Conservation (phyloP, 2,329 filamentous ascomycete species). For the Colletotrichum falcatum region DNA sequence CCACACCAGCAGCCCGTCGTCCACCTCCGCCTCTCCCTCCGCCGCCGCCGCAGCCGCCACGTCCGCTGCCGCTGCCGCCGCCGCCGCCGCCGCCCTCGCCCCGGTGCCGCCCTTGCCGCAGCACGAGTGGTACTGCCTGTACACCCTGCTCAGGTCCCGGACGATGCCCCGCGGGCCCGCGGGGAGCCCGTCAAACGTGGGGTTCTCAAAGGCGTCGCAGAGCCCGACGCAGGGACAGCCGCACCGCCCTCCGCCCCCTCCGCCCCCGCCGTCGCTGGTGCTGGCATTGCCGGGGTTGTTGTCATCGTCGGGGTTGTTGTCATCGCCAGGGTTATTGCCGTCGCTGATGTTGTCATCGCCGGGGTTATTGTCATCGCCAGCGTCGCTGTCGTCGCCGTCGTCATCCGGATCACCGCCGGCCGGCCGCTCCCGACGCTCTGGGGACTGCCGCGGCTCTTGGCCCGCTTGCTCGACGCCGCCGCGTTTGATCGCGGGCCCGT, state of each 20-base stretch:
- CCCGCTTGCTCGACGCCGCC: background rate
- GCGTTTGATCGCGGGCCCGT: too few relatives aligned
- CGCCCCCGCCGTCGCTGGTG: background rate
- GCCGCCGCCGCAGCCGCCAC: too few relatives aligned
- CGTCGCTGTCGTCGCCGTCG: too few relatives aligned
- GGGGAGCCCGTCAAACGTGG: background rate
- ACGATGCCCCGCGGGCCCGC: background rate
- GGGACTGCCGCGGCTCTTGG: too few relatives aligned
- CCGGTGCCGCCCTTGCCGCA: background rate
- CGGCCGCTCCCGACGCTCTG: too few relatives aligned
- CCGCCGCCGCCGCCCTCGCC: too few relatives aligned
- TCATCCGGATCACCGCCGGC: background rate
- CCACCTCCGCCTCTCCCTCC: background rate
- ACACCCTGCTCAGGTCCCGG: background rate
- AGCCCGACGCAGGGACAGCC: background rate
- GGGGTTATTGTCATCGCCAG: background rate
- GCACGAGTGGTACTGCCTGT: background rate
- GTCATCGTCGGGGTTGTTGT: background rate
- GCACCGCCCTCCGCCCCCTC: background rate
- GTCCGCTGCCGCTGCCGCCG: too few relatives aligned
- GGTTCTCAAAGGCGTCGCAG: background rate
- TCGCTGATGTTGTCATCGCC: too few relatives aligned
- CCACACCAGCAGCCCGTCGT: conserved; percentile 14
- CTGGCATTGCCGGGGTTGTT: too few relatives aligned
- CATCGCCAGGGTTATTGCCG: background rate